Base-by-base conservation (phyloP, 768 basidiomycete genomes). In the Leccinum pellstonianum region DNA sequence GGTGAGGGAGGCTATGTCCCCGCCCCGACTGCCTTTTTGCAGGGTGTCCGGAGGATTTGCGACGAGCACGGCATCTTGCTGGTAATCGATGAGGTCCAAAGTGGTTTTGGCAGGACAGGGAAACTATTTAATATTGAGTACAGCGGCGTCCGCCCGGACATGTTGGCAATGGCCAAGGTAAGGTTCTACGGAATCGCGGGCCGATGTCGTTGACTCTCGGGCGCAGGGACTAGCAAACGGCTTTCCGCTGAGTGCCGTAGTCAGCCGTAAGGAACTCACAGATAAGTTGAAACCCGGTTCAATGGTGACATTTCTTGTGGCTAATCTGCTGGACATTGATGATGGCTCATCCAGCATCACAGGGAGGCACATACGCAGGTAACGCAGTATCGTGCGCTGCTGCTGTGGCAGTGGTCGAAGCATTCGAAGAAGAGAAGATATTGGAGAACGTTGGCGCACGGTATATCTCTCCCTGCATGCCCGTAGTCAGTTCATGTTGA, bases 1-100 rank as follows among this genome's bases (percentile, higher is more conserved):
- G 95, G 95, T 25, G 96, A 98, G 74, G 96, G 96, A 37, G 96
- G 96, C 1, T 98, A 98, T 73, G 91, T 97, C 15, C 87, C 92
- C 29, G 92, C 94, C 0, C 92, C 94, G 0, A 69, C 84, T 1
- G 83, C 84, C 21, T 98, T 91, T 78, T 73, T 98, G 60, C 80
- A 83, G 50, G 93, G 92, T 21, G 75, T 98, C 49, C 80, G 95
- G 61, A 79, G 80, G 54, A 80, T 95, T n/a, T 98, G 95, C 73
- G 93, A 97, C 70, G 80, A 88, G 71, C 80, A 98, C 70, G 86
- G 81, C 9, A 91, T 98, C 52, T 71, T 98, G 58, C 79, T 98
- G 59, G 90, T 94, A 66, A 74, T 90, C 43, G 91, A 94, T 61
- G 92, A 94, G 72, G 90, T 94, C 10, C 95, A 98, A 76, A 85